These are phyloP conservation scores for Cadophora gregata DNA, from an alignment of 2,329 filamentous ascomycete species.

Conservation along the genomic window DNA sequence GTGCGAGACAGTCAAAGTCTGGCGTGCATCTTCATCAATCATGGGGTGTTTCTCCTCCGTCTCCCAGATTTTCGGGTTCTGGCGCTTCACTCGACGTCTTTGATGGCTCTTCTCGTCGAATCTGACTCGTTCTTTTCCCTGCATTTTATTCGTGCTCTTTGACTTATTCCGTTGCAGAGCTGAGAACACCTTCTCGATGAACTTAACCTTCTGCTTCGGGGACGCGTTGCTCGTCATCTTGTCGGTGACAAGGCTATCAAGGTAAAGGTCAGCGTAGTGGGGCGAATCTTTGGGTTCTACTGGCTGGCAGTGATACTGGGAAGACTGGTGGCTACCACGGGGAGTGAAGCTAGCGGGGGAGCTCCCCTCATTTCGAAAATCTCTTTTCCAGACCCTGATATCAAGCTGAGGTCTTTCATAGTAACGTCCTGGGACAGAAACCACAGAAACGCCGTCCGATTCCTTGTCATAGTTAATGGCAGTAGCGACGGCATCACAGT, in stretches of 20 bases:
- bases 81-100: neutral
- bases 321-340: neutral
- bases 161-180: constrained; percentile 11
- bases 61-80: neutral
- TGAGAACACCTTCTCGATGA: constrained; percentile 8
- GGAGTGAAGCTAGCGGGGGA: neutral
- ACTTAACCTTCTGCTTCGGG: constrained; percentile 7
- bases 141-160: neutral
- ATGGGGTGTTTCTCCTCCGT: neutral
- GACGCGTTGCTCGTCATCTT: neutral
- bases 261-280: neutral
- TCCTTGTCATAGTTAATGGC: neutral
- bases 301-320: neutral
- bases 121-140: neutral
- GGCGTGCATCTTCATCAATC: neutral
- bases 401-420: constrained; percentile 14
- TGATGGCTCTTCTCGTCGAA: neutral
- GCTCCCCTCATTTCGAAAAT: neutral
- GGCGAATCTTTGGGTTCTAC: neutral
- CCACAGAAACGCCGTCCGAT: constrained; percentile 5
- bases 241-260: neutral
- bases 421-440: constrained; percentile 10
- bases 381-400: constrained; percentile 1
- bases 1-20: neutral
- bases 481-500: neutral